Base-by-base conservation (phyloP, 1,284 basidiomycete genomes). In the Papiliotrema fonsecae region DNA sequence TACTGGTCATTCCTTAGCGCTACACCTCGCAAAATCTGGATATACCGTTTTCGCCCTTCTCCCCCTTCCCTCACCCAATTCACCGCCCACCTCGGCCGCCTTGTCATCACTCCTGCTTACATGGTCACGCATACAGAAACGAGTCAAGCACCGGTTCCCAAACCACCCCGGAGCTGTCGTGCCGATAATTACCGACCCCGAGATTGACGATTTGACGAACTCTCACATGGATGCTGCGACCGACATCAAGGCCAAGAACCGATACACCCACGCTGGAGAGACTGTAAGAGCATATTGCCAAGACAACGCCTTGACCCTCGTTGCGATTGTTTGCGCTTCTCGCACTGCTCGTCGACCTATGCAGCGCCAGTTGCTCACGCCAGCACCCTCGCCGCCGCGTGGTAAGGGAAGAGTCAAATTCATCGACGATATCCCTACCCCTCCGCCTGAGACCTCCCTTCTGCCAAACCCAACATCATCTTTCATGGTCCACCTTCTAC, bases 11-110 rank as follows among this genome's bases (percentile, higher is more conserved):
- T 54, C 57, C 3, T 54, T 71, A 18, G 67, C 65, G 1, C 57
- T 71, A 18, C 61, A 62, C 26, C 60, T 71, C 10, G 69, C 69
- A 4, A 65, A 64, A 51, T 57, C 55, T 9, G 69, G 69, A 31
- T 71, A 71, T 48, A 71, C 67, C 24, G 66, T 69, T 39, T 69
- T 71, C 46, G 61, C 69, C 25, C 55, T 71, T 25, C 47, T 71
- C 10, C 66, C 66, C 13, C 53, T 65, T 28, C 58, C 61, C 1
- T 48, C 61, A 1, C 52, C 55, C 6, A 27, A 42, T 14, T 60
- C 62, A 24, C 54, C 52, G 21, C 50, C 59, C 10, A 53, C 63
- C 16, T 60, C 67, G 3, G 43, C 54, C 3, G 62, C 66, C 2
- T 49, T 71, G 13, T 61, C 67, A 3, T 42, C 60, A 6, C 57